Base-by-base conservation (phyloP, 2,329 filamentous ascomycete genomes). In the Aureobasidium sp. region DNA sequence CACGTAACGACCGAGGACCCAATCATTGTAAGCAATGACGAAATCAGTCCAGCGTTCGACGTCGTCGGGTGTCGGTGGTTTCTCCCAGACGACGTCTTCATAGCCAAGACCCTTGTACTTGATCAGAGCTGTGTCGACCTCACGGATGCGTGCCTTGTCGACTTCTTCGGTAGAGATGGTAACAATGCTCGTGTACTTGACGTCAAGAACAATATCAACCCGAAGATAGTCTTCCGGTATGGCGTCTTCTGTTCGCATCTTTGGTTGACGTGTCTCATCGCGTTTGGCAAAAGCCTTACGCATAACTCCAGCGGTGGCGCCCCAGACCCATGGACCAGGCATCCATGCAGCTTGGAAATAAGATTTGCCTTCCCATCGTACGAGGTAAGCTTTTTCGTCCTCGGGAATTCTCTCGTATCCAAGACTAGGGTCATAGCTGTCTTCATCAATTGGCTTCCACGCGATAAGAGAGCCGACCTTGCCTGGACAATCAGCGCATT, bases 71-170 rank as follows among this genome's bases (percentile, higher is more conserved):
- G 74, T 70, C 0, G 91, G 91, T 0, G 90, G 88, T 2, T 79
- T 76, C 61, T 95, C 90, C 91, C 91, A 96, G 0, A 95, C 90
- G 1, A 83, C 80, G 55, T 96, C 90, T 58, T 95, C 89, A 63
- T 98, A 97, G 4, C 84, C 79, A 6, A 98, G 78, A 11, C 93
- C 93, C 68, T 94, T 89, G 68, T 90, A 97, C 66, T 98, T 98
- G 70, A 95, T 86, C 45, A 85, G 79, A 0, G 89, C 84, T 61
- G 83, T 79, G 45, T 81, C 77, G 19, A 98, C 81, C 59, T 89
- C 79, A 29, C 79, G 77, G 35, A 91, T 83, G 4, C 86, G 81
- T 32, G 78, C 78, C 56, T 89, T 74, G 62, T 93, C 88, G 14
- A 85, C 77, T 48, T 84, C 80, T 59, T 86, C 81, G 22, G 79